Conservation (phyloP, 2,329 filamentous ascomycete species). For the Phialophora macrospora region DNA sequence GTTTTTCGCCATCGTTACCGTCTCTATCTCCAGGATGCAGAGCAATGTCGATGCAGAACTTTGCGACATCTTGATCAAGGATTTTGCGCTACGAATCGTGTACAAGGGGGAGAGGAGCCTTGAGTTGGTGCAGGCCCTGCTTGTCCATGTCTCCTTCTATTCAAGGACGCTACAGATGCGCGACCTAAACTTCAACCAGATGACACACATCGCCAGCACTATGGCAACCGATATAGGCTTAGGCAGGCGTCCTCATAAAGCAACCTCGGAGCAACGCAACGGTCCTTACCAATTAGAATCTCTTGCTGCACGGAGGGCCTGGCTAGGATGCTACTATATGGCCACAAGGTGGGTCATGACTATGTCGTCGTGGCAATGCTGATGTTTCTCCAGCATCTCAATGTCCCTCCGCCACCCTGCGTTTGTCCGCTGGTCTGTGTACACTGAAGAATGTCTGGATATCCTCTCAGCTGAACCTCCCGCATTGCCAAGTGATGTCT, state of each 20-base stretch:
- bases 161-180: slow-evolving; percentile 81
- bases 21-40: slow-evolving; percentile 56
- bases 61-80: slow-evolving; percentile 70
- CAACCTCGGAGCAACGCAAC: slow-evolving; percentile 44
- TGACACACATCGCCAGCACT: slow-evolving; percentile 77
- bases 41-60: slow-evolving; percentile 64
- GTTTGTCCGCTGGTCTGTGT: slow-evolving; percentile 64
- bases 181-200: slow-evolving; percentile 86
- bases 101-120: slow-evolving; percentile 78
- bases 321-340: slow-evolving; percentile 65
- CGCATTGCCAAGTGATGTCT: slow-evolving; percentile 59
- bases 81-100: slow-evolving; percentile 74
- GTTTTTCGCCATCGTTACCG: slow-evolving; percentile 63
- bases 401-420: slow-evolving; percentile 64
- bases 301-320: slow-evolving; percentile 62
- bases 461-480: slow-evolving; percentile 61
- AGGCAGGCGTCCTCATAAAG: slow-evolving; percentile 58
- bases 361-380: not conserved
- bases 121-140: slow-evolving; percentile 78
- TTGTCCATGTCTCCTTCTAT: slow-evolving; percentile 80
- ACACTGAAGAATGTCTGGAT: slow-evolving; percentile 66
- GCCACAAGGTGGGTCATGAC: slow-evolving; percentile 53
- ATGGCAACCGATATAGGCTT: slow-evolving; percentile 85
- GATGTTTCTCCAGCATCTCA: slow-evolving; percentile 48
- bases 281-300: slow-evolving; percentile 47